Base-by-base conservation (phyloP, 2,329 filamentous ascomycete species). In the Tolypocladium tundrense region DNA sequence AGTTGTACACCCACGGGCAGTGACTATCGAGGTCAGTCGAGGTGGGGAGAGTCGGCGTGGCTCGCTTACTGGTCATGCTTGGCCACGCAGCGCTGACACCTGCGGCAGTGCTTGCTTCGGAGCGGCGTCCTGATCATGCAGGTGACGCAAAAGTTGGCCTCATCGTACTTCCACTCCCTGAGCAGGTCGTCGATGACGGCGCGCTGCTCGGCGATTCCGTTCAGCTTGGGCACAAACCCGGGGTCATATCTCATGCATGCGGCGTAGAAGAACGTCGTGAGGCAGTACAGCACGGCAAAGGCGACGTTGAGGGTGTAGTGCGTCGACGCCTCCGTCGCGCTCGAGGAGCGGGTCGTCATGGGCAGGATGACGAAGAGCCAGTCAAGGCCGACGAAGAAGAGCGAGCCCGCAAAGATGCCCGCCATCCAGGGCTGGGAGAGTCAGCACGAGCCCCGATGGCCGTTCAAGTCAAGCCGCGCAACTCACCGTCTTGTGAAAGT, bases 1-100 rank as follows among this genome's bases (percentile, higher is more conserved):
- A 99, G 73, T 97, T 97, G 74, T 96, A 89, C 31, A 97, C 90
- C 94, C 94, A 99, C 0, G 94, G 94, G 68, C 94, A 99, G 70
- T 99, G 94, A 68, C 91, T 95, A 58, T 4, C 35, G 2, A 8
- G 5, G 53, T 61, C 39, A 59, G 57, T 35, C 13, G 4, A 8
- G 19, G 33, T 48, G 3, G 4, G 19, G 31, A 39, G 16, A 10
- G 4, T 5, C 3, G 19, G 40, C 27, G 11, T 4, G 54, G 27
- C 6, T 16, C 24, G 63, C 90, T 80, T 75, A 95, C 91, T 99
- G 94, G 69, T 99, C 94, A 74, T 96, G 91, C 73, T 95, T 96
- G 57, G 93, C 91, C 57, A 99, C 90, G 70, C 94, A 99, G 62
- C 93, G 88, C 66, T 88, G 85, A 71, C 94, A 99, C 60, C 90